Evolutionary conservation across 1,284 basidiomycete genomes (phyloP).

Genomic region (Golubevia sp.): DNA sequence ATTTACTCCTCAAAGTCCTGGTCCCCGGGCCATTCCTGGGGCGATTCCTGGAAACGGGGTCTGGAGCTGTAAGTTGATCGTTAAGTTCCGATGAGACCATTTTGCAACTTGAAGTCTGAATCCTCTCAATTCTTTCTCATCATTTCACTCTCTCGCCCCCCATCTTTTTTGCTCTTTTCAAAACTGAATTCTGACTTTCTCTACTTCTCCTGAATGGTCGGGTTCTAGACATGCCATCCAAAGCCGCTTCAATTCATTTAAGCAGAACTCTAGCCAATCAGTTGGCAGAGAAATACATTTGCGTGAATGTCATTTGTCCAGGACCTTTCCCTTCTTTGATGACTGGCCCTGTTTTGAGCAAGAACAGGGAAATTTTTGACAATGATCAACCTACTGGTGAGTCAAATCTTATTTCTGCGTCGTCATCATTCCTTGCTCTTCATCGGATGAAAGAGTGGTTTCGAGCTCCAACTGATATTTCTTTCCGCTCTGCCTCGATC

Average conservation of each 20-base stretch:
- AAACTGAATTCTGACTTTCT: not conserved
- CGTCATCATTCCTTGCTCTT: too few species aligned
- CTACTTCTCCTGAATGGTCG: not conserved
- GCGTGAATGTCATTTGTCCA: conserved; percentile 82
- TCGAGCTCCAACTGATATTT: too few species aligned
- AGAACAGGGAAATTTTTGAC: conserved; percentile 63
- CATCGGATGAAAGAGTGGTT: not conserved
- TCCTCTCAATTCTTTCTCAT: too few species aligned
- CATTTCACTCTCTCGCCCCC: too few species aligned
- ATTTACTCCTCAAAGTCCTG: conserved; percentile 67
- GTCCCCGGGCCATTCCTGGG: conserved; percentile 65
- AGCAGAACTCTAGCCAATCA: conserved; percentile 75
- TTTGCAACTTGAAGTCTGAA: not conserved
- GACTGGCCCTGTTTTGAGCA: conserved; percentile 75
- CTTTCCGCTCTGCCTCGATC: not conserved
- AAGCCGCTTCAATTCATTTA: conserved; percentile 76
- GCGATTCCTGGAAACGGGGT: conserved; percentile 69
- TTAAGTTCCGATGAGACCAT: not conserved
- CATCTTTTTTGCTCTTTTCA: not conserved
- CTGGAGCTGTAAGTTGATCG: conserved; percentile 78
- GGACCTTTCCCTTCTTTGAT: conserved; percentile 82
- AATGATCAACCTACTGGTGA: conserved; percentile 45
- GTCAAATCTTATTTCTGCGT: not conserved
- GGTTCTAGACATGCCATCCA: conserved; percentile 67
- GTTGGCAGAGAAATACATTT: conserved; percentile 65